phyloP scores from a whole-genome alignment of 805 yeast species.

The Ogataea populi-albae region DNA sequence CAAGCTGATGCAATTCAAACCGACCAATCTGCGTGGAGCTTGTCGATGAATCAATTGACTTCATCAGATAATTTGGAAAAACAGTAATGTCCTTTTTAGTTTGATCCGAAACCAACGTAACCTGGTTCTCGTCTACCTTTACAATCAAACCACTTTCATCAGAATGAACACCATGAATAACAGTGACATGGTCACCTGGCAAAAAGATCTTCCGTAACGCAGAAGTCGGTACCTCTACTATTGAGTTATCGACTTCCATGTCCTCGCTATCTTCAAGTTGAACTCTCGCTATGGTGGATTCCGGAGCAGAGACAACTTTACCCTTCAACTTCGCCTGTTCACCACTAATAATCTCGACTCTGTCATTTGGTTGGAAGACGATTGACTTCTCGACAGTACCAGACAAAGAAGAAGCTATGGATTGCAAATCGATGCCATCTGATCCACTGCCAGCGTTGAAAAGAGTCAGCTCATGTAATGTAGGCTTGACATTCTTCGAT shows the following conservation, averaged over 20 bases:
- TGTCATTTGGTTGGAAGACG: constrained; percentile 87
- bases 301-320: constrained; percentile 63
- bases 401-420: constrained; percentile 83
- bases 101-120: constrained; percentile 85
- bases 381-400: constrained; percentile 53
- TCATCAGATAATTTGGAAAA: constrained; percentile 85
- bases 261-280: constrained; percentile 55
- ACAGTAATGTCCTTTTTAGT: constrained; percentile 86
- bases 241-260: constrained; percentile 48
- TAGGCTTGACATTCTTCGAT: constrained; percentile 77
- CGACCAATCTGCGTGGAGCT: constrained; percentile 69
- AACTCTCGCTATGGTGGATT: constrained; percentile 51
- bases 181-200: constrained; percentile 94
- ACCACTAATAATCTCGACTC: constrained; percentile 87
- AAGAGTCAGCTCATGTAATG: constrained; percentile 80
- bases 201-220: constrained; percentile 81
- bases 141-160: constrained; percentile 96
- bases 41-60: constrained; percentile 80
- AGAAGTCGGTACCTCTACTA: constrained; percentile 75
- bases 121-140: constrained; percentile 76
- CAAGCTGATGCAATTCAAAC: constrained; percentile 85
- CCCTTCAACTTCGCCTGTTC: constrained; percentile 92
- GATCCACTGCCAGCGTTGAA: constrained; percentile 74
- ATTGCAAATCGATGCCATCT: constrained; percentile 83
- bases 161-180: constrained; percentile 82